phyloP scores from a whole-genome alignment of 2,329 filamentous ascomycete genomes.

The Huntiella abstrusa region DNA sequence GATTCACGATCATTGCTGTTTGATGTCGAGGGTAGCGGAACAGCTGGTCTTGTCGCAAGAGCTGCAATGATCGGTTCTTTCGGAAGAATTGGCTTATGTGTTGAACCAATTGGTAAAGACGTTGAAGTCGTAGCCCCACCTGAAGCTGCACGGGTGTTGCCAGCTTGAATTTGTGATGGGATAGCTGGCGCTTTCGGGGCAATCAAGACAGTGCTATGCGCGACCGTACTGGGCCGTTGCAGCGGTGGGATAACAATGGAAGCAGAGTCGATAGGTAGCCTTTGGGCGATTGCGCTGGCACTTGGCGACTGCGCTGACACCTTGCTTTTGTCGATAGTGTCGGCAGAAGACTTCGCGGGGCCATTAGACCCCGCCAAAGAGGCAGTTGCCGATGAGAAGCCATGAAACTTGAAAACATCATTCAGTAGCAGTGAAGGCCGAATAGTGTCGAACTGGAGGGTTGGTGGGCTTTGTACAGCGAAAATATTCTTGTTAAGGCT shows the following conservation, averaged over 20 bases:
- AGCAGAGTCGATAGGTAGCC: neutral
- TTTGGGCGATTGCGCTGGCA: neutral
- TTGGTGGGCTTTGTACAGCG: conserved; percentile 9
- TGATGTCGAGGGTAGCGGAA: neutral
- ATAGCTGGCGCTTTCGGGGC: no score
- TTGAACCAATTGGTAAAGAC: no score
- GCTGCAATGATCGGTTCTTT: no score
- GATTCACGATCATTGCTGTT: neutral
- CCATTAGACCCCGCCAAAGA: neutral
- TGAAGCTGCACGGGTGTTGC: no score
- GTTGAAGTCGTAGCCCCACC: no score
- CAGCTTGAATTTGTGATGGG: no score
- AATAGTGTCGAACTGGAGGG: conserved; percentile 9
- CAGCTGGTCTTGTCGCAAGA: neutral
- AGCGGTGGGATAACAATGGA: no score
- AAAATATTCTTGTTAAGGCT: conserved; percentile 11
- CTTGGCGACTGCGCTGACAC: neutral
- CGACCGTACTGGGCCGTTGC: no score
- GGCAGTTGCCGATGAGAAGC: neutral
- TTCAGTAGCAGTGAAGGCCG: conserved; percentile 5
- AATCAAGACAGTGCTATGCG: no score
- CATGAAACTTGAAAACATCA: conserved; percentile 8
- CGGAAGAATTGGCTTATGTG: no score
- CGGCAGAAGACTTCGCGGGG: neutral
- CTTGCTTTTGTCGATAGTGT: neutral